A percentile compares a stretch with the other conserved stretches of the same genome.
These are phyloP conservation scores for Trichoderma sp. DNA, from an alignment of 2,329 filamentous ascomycete species.

Conservation along the genomic window DNA sequence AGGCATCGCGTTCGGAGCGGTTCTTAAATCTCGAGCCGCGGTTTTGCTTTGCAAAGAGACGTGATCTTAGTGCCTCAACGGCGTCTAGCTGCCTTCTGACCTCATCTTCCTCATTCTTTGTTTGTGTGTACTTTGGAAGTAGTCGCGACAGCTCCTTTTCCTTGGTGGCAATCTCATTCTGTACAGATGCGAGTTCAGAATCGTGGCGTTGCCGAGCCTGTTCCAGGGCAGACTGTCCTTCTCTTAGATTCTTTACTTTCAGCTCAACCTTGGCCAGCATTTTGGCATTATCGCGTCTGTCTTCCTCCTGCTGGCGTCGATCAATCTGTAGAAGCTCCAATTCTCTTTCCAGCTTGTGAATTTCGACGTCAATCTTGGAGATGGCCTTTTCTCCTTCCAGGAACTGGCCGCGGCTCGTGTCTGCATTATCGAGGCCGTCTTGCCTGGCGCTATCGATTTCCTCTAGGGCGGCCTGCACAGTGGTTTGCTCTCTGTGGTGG, in stretches of 20 bases:
- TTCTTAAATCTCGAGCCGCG: conserved; percentile 85
- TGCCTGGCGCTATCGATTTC: conserved; percentile 81
- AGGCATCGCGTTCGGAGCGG: conserved; percentile 86
- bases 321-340: conserved; percentile 85
- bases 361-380: conserved; percentile 74
- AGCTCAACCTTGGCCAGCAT: conserved; percentile 83
- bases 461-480: conserved; percentile 76
- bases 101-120: conserved; percentile 72
- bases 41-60: conserved; percentile 90
- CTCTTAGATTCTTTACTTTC: conserved; percentile 78
- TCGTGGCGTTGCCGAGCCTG: conserved; percentile 73
- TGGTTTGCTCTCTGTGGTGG: conserved; percentile 84
- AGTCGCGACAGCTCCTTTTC: conserved; percentile 76
- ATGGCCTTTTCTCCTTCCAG: conserved; percentile 79
- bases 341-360: conserved; percentile 78
- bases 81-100: conserved; percentile 74
- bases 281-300: conserved; percentile 81
- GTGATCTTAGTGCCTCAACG: conserved; percentile 73
- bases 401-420: conserved; percentile 77
- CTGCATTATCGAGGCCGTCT: conserved; percentile 81
- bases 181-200: conserved; percentile 71
- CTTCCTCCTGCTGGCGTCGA: conserved; percentile 83
- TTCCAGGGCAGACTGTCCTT: conserved; percentile 78
- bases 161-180: conserved; percentile 72
- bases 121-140: conserved; percentile 75